These are phyloP conservation scores for Arthroderma uncinatum DNA, from an alignment of 2,329 filamentous ascomycete species.

Conservation along the genomic window DNA sequence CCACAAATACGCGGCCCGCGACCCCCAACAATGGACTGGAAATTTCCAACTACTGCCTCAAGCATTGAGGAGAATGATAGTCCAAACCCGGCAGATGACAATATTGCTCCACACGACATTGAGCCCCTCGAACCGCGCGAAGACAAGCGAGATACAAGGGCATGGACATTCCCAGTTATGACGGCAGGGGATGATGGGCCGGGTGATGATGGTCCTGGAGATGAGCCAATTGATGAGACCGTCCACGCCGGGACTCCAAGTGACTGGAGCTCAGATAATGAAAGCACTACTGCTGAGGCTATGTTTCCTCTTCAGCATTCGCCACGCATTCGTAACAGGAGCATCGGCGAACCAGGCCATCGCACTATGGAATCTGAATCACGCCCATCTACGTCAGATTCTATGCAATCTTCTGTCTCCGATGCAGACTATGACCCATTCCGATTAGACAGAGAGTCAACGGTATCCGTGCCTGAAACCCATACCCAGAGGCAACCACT, in stretches of 20 bases:
- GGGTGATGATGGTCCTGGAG: too few species aligned
- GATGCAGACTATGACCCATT: constrained; percentile 35
- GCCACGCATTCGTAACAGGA: neutral
- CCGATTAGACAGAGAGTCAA: constrained; percentile 29
- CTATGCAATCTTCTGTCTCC: constrained; percentile 22
- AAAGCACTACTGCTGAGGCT: constrained; percentile 5
- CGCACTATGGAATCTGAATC: constrained; percentile 19
- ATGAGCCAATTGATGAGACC: constrained; percentile 8
- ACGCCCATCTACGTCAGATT: constrained; percentile 30
- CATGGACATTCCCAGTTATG: constrained; percentile 46
- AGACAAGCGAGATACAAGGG: constrained; percentile 35
- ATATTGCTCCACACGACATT: constrained; percentile 8
- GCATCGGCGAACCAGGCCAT: neutral
- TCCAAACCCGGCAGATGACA: neutral
- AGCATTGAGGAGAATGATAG: constrained; percentile 7
- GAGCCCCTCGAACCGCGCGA: constrained; percentile 9
- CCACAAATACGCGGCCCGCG: constrained; percentile 28
- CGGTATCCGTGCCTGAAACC: constrained; percentile 13
- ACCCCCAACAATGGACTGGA: constrained; percentile 39
- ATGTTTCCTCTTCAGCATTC: constrained; percentile 10
- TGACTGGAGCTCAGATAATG: neutral
- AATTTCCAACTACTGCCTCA: constrained; percentile 25
- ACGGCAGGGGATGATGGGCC: constrained; percentile 17
- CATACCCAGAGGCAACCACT: constrained; percentile 27
- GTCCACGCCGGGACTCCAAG: neutral